Evolutionary conservation across 768 basidiomycete species (phyloP).

Genomic region (Dentipellis fragilis): DNA sequence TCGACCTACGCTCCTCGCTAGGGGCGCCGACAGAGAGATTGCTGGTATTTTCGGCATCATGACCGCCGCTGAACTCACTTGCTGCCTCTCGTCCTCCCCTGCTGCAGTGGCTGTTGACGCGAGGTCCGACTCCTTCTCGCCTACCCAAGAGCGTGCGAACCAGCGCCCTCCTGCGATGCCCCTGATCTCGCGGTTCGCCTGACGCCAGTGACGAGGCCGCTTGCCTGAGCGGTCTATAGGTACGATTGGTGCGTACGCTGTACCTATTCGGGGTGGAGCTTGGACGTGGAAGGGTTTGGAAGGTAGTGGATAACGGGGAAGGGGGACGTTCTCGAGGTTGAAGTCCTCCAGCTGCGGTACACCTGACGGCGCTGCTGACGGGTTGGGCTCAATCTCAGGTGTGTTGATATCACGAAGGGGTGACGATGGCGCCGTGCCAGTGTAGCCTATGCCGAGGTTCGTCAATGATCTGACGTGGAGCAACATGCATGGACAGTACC

Average conservation of each 20-base stretch:
- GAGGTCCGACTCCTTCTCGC: constrained; percentile 67
- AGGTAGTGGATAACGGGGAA: constrained; percentile 70
- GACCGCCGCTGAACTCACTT: constrained; percentile 1
- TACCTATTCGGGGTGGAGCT: constrained; percentile 63
- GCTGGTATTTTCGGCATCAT: constrained; percentile 11
- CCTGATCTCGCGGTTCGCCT: constrained; percentile 66
- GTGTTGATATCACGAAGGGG: constrained; percentile 2
- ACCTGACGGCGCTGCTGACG: neutral
- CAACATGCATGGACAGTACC: neutral
- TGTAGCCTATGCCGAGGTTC: constrained; percentile 5
- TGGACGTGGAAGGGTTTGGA: constrained; percentile 80
- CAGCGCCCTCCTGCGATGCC: constrained; percentile 80
- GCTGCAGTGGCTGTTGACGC: constrained; percentile 17
- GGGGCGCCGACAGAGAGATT: constrained; percentile 5
- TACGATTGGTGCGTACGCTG: constrained; percentile 59
- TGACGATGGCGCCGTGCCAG: constrained; percentile 14
- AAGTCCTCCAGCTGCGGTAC: neutral
- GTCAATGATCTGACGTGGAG: too few species aligned
- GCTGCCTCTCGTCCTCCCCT: neutral
- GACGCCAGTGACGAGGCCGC: constrained; percentile 63
- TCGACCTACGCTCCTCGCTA: neutral
- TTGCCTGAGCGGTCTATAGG: constrained; percentile 56
- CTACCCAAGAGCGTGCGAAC: constrained; percentile 77
- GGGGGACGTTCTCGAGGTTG: constrained; percentile 47
- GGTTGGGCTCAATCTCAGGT: constrained; percentile 1